Percentiles rank a stretch among this genome's conserved stretches.
Conservation (phyloP, 345 rosid genomes). For the Eutrema yunnanense region DNA sequence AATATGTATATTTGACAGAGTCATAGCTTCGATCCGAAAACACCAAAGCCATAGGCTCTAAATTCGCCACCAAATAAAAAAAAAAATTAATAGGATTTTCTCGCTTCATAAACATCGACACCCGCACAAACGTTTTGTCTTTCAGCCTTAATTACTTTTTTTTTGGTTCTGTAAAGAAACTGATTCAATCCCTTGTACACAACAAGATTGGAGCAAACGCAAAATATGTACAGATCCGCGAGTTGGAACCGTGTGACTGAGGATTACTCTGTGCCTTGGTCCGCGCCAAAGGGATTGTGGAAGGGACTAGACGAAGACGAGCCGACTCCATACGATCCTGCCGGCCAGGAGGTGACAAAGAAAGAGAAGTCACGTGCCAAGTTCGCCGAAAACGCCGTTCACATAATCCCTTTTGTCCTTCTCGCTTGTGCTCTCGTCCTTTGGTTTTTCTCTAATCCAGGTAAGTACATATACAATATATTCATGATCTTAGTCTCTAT, state of each 20-base stretch:
- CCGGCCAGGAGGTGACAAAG: constrained; percentile 36
- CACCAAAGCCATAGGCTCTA: constrained; percentile 10
- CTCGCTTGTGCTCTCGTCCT: constrained; percentile 65
- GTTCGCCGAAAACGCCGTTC: constrained; percentile 77
- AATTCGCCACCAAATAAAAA: constrained; percentile 7
- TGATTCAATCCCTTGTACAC: neutral
- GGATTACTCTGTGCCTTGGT: constrained; percentile 44
- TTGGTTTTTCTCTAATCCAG: constrained; percentile 80
- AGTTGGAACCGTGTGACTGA: constrained; percentile 67
- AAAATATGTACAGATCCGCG: constrained; percentile 63
- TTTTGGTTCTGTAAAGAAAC: neutral
- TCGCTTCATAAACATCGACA: neutral
- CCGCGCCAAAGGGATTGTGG: constrained; percentile 38
- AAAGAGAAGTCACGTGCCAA: constrained; percentile 58
- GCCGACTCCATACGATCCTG: constrained; percentile 39
- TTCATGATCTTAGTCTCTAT: neutral
- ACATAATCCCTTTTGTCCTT: constrained; percentile 71
- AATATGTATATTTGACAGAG: constrained; percentile 1
- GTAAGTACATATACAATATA: constrained; percentile 25
- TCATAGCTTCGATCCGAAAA: constrained; percentile 8
- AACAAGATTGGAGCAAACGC: neutral
- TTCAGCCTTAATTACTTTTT: neutral
- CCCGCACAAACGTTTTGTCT: neutral
- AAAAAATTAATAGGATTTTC: neutral
- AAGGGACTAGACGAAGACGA: constrained; percentile 32